Base-by-base conservation (phyloP, 345 rosid species). In the Melaleuca alternifolia region DNA sequence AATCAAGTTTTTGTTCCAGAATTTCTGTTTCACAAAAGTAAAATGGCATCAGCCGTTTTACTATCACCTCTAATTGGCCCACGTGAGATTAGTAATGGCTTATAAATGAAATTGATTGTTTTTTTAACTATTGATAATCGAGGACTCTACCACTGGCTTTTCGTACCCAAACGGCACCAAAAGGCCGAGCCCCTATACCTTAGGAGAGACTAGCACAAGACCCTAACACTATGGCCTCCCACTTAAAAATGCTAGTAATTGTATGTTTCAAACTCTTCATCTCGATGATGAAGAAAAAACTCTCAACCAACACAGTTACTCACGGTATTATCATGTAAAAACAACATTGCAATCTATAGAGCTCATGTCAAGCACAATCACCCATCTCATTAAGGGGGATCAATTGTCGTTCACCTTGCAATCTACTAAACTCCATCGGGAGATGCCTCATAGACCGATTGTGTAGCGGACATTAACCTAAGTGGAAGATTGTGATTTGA, bases 351-450 rank as follows among this genome's bases (percentile, higher is more conserved):
- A 9, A 62, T 30, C 6, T 0, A 20, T 62, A 30, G 2, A 62
- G 0, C 76, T 62, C 1, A 0, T 30, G 11, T 30, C 11, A 62
- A 62, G 76, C 20, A 11, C 6, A 15, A 62, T 0, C 18, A 16
- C 23, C 20, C 76, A 62, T 62, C 44, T 62, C 1, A 15, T 16
- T 0, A 30, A 62, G 30, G 76, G 0, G 44, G n/a, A 62, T 5
- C 44, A 0, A 7, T 62, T 1, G 76, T 0, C 44, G 6, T 10
- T 62, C 6, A 0, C 7, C 0, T 30, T 1, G 44, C 16, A 28
- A 62, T 62, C 11, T 16, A 2, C 28, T 30, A 62, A 18, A 30
- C 21, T 5, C 11, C 21, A 7, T 62, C 10, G n/a, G n/a, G n/a
- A n/a, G n/a, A n/a, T n/a, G n/a, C n/a, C n/a, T n/a, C n/a, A n/a